Base-by-base conservation (phyloP, 1,284 basidiomycete species). In the Rhodotorula sp. region DNA sequence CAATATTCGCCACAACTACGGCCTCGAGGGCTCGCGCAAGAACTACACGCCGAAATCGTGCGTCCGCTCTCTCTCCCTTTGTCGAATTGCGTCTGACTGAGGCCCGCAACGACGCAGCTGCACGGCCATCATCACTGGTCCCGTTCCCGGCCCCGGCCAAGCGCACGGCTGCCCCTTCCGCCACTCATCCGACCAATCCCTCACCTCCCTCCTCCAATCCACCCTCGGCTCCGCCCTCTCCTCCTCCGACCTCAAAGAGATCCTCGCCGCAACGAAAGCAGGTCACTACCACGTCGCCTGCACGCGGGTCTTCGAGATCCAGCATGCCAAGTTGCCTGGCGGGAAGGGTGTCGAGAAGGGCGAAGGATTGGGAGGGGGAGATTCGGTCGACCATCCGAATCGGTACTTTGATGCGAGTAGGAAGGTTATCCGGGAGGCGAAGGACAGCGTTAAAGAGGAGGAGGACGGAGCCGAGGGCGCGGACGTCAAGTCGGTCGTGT, bases 1-100 rank as follows among this genome's bases (percentile, higher is more conserved):
- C 81, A 99, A 99, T 77, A 94, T 99, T 76, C 88, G 95, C 51
- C 96, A 99, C 81, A 89, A 88, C 15, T 99, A 90, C 79, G 96
- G 96, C 56, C 83, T 97, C 54, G 96, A 99, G 80, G 96, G 96
- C 13, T 90, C 89, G 78, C 87, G 95, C 52, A 89, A 89, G 61
- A 97, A 98, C 81, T 99, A 99, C 80, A 86, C 92, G 7, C 94
- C 96, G 0, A 92, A 90, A 82, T 94, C 86, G 92, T 91, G 71
- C 52, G 84, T 76, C 4, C 46, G 34, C 16, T 18, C n/a, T 20
- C 28, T 52, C 18, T 57, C 24, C 9, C 50, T 61, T 47, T n/a
- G 4, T 50, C 15, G 28, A 4, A 47, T n/a, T 34, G 37, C 58
- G 7, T 44, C 7, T 37, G 7, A 18, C 47, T 34, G 59, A 30